Evolutionary conservation across 495 filamentous ascomycete genomes (phyloP), one percentile per base, ranked within the genome.

Genomic region (Penicillium maclennaniae): DNA sequence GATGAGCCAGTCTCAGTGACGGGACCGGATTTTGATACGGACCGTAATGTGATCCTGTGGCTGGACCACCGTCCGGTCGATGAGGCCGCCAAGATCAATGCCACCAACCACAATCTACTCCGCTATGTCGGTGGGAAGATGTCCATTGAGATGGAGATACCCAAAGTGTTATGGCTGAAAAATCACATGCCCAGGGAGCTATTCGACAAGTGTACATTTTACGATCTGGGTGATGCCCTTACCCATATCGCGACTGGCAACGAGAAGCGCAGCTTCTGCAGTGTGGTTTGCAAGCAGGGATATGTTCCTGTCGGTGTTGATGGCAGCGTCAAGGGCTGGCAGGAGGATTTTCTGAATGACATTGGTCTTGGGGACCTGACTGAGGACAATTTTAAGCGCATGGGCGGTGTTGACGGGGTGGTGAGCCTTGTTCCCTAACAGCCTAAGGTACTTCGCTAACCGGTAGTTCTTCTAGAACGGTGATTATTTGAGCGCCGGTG

Each of bases 81-180:
- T 52, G 92, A 98, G 74, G 91, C 93, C 12, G 82, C 85, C 17
- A 84, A 86, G 67, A 95, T 98, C 75, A 97, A 97, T 72, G 84
- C 84, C 14, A 96, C 93, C 2, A 82, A 85, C 45, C 93, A 97
- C 73, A 89, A 91, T 58, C 77, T 98, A n/a, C 81, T 98, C 34
- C 85, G 88, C 45, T 98, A 97, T 69, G 92, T 98, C 6, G 93
- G 93, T 43, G 92, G 93, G 37, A 92, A 83, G 60, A 97, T 98
- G 93, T 95, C 88, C 61, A 88, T 95, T 58, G 93, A 98, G 75
- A 98, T 98, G 93, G 93, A 98, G 66, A 91, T 97, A 23, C 93
- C 93, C 21, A 98, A 98, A 65, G 89, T 96, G 1, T 76, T 97
- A 21, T 98, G 93, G 93, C 74, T 98, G 59, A 97, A 97, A 78